Conservation (phyloP, 306 rosid genomes). For the Fragaria iinumae region DNA sequence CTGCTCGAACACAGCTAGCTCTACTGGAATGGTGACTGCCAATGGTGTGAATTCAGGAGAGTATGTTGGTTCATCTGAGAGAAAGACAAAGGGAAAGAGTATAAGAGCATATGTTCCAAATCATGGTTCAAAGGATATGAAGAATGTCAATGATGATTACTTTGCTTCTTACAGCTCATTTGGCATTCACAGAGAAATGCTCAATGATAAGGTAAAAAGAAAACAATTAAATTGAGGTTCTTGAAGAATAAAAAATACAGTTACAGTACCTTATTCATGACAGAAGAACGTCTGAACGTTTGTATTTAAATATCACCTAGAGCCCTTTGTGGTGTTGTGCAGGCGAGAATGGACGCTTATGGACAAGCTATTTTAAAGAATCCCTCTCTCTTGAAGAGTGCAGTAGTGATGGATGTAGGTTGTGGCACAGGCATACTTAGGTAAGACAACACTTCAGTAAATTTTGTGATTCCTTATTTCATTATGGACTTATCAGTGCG, state of each 20-base stretch:
- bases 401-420: slow-evolving; percentile 89
- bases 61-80: slow-evolving; percentile 27
- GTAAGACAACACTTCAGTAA: slow-evolving; percentile 40
- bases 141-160: slow-evolving; percentile 69
- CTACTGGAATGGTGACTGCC: slow-evolving; percentile 31
- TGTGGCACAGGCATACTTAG: slow-evolving; percentile 95
- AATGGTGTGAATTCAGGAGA: slow-evolving; percentile 38
- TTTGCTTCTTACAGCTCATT: slow-evolving; percentile 90
- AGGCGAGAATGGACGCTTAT: slow-evolving; percentile 93
- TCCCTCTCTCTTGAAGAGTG: slow-evolving; percentile 70
- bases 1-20: slow-evolving; percentile 32
- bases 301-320: slow-evolving; percentile 6
- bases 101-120: slow-evolving; percentile 40
- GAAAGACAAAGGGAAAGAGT: slow-evolving; percentile 29
- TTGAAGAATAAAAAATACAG: slow-evolving; percentile 8
- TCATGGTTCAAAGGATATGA: slow-evolving; percentile 51
- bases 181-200: slow-evolving; percentile 95
- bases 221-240: slow-evolving; percentile 17
- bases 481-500: not conserved
- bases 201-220: slow-evolving; percentile 73
- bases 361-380: slow-evolving; percentile 75
- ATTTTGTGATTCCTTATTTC: slow-evolving; percentile 5
- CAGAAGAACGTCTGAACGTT: slow-evolving; percentile 7
- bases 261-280: slow-evolving; percentile 8
- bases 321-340: slow-evolving; percentile 20